Base-by-base conservation (phyloP, 805 yeast genomes). In the Myxozyma melibiosi region DNA sequence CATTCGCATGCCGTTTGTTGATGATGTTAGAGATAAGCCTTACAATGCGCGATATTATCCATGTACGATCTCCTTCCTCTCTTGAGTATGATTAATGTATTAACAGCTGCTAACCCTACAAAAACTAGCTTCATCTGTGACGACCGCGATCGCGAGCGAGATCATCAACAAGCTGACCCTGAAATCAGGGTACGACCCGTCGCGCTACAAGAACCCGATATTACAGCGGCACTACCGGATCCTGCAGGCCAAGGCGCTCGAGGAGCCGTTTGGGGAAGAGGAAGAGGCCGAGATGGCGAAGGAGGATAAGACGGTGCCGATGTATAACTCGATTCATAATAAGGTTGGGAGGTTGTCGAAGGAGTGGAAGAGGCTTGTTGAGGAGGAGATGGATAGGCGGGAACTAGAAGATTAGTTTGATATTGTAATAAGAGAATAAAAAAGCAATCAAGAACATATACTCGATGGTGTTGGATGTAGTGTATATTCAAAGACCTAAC, bases 1-100 rank as follows among this genome's bases (percentile, higher is more conserved):
- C 54, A 77, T 86, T 7, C 76, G 78, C 30, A 65, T 88, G 22
- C 97, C 98, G 0, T 86, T 80, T 76, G 71, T 81, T 14, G 95
- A 90, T 63, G 92, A 89, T 68, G 71, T 90, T 2, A 75, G 97
- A 50, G 76, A 80, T 33, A 70, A 82, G 3, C 97, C 97, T 0
- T 13, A 24, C 1, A 28, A 24, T 8, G 22, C 51, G 3, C 48
- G 9, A n/a, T 31, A 40, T 11, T 24, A 14, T 11, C 39, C 44
- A 30, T 39, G 44, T 46, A 31, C 42, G 47, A 28, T 33, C n/a
- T 39, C 16, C 4, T 30, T 22, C 5, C 33, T 25, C 6, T 3
- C 28, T 31, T 9, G 14, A 8, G 37, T 13, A n/a, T n/a, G n/a
- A 16, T 8, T 16, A 14, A 16, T 8, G 28, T 25, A 38, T 4